Conservation (phyloP, 2,329 filamentous ascomycete genomes). For the Madurella mycetomatis region DNA sequence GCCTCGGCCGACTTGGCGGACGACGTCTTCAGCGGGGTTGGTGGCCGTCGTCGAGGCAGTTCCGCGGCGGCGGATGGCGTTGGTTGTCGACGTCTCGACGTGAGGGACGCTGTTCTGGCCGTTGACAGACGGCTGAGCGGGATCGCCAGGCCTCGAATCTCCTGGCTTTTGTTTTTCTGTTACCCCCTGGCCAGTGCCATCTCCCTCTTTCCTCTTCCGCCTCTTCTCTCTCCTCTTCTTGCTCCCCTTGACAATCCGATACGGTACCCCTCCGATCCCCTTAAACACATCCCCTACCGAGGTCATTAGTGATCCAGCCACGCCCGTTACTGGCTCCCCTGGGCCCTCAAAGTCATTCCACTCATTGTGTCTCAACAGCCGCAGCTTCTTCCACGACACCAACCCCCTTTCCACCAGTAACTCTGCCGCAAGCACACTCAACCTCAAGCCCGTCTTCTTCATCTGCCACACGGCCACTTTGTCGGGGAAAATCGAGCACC, state of each 20-base stretch:
- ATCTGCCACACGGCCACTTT: conserved; percentile 62
- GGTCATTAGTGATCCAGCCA: conserved; percentile 56
- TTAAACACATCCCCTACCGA: conserved; percentile 55
- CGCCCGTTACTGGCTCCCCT: conserved; percentile 66
- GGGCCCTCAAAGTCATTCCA: conserved; percentile 77
- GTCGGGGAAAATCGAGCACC: conserved; percentile 62
- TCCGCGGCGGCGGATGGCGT: conserved; percentile 23
- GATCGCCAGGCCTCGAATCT: not conserved
- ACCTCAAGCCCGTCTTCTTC: conserved; percentile 54
- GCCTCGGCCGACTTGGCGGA: conserved; percentile 49
- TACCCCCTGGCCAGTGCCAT: conserved; percentile 23
- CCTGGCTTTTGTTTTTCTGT: conserved; percentile 16
- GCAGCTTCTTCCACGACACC: conserved; percentile 59
- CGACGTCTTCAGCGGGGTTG: conserved; percentile 38
- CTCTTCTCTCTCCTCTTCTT: conserved; percentile 50
- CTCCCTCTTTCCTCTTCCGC: conserved; percentile 37
- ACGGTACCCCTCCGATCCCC: conserved; percentile 62
- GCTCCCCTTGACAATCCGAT: conserved; percentile 54
- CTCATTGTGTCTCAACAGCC: conserved; percentile 61
- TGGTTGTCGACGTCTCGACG: conserved; percentile 15
- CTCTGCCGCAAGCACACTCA: conserved; percentile 62
- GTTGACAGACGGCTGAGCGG: not conserved
- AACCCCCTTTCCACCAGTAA: conserved; percentile 58
- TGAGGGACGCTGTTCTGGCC: not conserved
- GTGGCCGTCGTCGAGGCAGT: conserved; percentile 29